Evolutionary conservation across 192 early-diverging fungal species (phyloP), one percentile per base, ranked within the genome.

Genomic region (Ambispora gerdemannii): DNA sequence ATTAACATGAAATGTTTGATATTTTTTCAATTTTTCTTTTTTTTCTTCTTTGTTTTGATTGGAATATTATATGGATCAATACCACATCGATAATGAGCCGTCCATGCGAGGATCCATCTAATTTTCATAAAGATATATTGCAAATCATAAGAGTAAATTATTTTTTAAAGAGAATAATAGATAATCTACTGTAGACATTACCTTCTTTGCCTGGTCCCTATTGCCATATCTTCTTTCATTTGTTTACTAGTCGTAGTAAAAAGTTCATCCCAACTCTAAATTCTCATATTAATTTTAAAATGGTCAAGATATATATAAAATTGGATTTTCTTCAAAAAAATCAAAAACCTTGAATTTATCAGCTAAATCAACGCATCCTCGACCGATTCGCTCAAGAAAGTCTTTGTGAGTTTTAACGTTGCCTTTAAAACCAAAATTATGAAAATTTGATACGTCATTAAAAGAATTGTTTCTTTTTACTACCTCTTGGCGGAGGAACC

Each of bases 151-250:
- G 27, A 50, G 3, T 1, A 32, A 30, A 2, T 50, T 47, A 28
- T 31, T 1, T 10, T 60, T 60, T 17, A 60, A 60, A 60, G 0
- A 13, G 10, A 32, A 8, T 4, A 31, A 66, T 55, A 56, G 11
- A 19, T 19, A 25, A 56, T 27, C 20, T 7, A 56, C 4, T 56
- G 53, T 7, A 27, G 8, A 20, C 20, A 11, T 15, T 17, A 90
- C 75, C 84, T 87, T 74, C 87, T 82, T 67, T 88, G 82, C 74
- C 84, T 86, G 53, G 82, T 79, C 0, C 79, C 71, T 8, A 90
- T 78, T 0, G 78, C 82, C 82, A 89, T 62, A 20, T 82, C 78
- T 8, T 36, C 49, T 74, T 84, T 87, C 89, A 90, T 85, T 33
- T 71, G 78, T 3, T 25, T 22, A 11, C 83, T 74, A 34, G 76